Evolutionary conservation across 306 rosid genomes (phyloP).

Genomic region (Heteromeles arbutifolia): DNA sequence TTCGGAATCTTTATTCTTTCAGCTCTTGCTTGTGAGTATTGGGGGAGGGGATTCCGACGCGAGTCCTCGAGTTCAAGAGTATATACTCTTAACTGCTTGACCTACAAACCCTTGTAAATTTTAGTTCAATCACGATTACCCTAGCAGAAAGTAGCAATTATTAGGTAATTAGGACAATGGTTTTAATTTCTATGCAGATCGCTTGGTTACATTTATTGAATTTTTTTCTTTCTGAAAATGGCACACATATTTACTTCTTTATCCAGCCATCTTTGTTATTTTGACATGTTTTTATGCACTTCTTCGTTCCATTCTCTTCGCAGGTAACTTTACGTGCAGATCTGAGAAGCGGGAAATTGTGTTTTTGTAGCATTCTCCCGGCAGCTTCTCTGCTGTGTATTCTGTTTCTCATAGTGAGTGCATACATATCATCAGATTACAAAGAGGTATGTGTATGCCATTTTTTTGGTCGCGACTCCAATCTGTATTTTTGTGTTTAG

Average conservation of each 20-base stretch:
- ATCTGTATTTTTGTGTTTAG: neutral
- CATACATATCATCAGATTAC: constrained; percentile 27
- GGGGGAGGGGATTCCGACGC: no score
- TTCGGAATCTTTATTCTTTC: no score
- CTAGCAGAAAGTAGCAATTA: no score
- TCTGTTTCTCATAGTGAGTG: constrained; percentile 29
- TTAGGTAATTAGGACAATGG: no score
- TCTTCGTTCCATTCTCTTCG: neutral
- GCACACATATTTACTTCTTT: neutral
- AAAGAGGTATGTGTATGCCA: constrained; percentile 40
- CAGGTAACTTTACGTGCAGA: constrained; percentile 38
- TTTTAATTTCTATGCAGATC: no score
- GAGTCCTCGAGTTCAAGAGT: no score
- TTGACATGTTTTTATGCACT: neutral
- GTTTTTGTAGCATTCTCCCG: constrained; percentile 43
- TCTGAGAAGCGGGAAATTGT: constrained; percentile 33
- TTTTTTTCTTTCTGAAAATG: no score
- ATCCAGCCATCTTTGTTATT: neutral
- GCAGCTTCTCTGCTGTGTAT: constrained; percentile 41
- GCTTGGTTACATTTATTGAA: no score
- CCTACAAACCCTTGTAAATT: no score
- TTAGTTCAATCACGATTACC: no score
- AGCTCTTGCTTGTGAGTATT: no score
- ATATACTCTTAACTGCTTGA: no score
- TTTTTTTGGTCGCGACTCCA: neutral